phyloP scores from a whole-genome alignment of 2,329 filamentous ascomycete species.

The Helicocarpus griseus region DNA sequence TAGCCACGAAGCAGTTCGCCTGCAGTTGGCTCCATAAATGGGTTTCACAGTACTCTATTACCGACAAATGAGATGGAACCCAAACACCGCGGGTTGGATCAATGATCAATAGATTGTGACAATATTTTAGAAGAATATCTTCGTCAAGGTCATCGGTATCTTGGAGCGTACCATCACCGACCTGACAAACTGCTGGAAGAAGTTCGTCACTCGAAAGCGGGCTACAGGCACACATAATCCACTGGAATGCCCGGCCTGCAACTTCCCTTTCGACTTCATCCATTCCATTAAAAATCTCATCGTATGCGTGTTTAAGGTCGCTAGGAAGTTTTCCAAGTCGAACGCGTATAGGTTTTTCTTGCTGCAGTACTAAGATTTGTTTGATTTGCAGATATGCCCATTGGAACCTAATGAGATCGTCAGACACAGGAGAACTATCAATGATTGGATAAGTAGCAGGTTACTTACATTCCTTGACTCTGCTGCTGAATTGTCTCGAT shows the following conservation, averaged over 20 bases:
- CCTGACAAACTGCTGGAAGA: not conserved
- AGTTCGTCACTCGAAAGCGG: not conserved
- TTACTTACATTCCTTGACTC: slow-evolving; percentile 2
- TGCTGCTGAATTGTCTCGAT: not conserved
- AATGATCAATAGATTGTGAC: not conserved
- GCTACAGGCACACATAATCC: not conserved
- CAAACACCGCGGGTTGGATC: not conserved
- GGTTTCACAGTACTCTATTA: not conserved
- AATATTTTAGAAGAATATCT: not conserved
- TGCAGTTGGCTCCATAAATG: not conserved
- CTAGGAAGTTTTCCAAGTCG: not conserved
- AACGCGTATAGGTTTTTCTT: not conserved
- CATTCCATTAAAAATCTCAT: not conserved
- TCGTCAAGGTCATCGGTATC: not conserved
- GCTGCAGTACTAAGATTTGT: not conserved
- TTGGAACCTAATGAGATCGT: not conserved
- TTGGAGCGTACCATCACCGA: not conserved
- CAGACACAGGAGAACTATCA: no score
- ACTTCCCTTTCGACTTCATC: not conserved
- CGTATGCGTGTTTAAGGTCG: not conserved
- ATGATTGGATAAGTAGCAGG: not conserved
- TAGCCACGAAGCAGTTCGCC: not conserved
- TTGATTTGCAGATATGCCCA: not conserved
- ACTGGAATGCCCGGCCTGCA: slow-evolving; percentile 1
- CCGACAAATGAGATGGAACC: not conserved